A percentile compares a stretch with the other conserved stretches of the same genome.
Conservation (phyloP, 129 eudicot genomes). For the Flaveria brownii region DNA sequence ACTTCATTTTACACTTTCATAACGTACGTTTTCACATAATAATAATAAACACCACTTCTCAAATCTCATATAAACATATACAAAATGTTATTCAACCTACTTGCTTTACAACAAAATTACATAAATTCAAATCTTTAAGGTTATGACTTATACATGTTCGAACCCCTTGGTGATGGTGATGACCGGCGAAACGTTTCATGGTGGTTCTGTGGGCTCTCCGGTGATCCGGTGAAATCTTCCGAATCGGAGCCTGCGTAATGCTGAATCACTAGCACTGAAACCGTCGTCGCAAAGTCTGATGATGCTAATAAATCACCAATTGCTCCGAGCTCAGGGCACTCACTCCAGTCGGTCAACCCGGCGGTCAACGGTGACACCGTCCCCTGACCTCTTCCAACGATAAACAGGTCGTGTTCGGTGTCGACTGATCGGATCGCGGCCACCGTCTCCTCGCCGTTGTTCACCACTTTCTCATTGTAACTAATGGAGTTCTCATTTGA, state of each 20-base stretch:
- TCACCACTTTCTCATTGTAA: slow-evolving; percentile 48
- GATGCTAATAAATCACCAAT: slow-evolving; percentile 88
- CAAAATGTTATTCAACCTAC: background rate
- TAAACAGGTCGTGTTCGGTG: slow-evolving; percentile 54
- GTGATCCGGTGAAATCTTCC: slow-evolving; percentile 38
- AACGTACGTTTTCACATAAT: no score
- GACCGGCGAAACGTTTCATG: slow-evolving; percentile 29
- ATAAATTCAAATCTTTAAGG: background rate
- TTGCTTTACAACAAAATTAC: slow-evolving; percentile 3
- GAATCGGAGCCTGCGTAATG: slow-evolving; percentile 55
- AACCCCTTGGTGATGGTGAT: slow-evolving; percentile 20
- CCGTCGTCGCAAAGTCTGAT: slow-evolving; percentile 64
- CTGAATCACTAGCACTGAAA: slow-evolving; percentile 80
- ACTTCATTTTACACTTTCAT: no score
- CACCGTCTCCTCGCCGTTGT: slow-evolving; percentile 75
- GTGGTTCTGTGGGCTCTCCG: slow-evolving; percentile 47
- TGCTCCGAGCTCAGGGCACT: slow-evolving; percentile 90
- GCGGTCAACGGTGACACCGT: slow-evolving; percentile 66
- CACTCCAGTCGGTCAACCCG: slow-evolving; percentile 92
- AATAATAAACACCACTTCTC: no score
- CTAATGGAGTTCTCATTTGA: slow-evolving; percentile 39
- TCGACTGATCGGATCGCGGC: slow-evolving; percentile 69
- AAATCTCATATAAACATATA: background rate
- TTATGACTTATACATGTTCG: slow-evolving; percentile 8
- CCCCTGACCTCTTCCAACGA: slow-evolving; percentile 89